These are phyloP conservation scores for Hypholoma sublateritium DNA, from an alignment of 768 basidiomycete species.

Conservation along the genomic window DNA sequence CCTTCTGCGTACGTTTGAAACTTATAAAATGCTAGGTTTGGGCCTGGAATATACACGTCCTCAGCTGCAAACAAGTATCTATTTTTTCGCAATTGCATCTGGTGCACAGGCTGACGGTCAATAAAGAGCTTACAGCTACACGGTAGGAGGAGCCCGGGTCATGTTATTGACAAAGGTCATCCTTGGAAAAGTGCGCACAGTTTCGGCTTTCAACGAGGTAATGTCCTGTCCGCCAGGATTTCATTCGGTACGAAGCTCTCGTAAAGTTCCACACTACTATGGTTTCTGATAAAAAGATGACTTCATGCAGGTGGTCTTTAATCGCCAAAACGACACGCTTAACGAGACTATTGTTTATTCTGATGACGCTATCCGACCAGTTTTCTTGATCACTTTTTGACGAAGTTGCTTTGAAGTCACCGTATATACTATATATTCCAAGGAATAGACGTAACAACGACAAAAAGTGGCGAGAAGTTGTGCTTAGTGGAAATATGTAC, in stretches of 20 bases:
- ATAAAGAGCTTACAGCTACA: not conserved
- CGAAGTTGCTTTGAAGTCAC: not conserved
- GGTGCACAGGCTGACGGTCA: not conserved
- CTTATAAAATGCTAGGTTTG: conserved; percentile 19
- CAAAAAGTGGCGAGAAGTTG: too few species aligned
- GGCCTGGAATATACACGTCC: conserved; percentile 29
- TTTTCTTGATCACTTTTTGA: conserved; percentile 29
- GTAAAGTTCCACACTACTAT: not conserved
- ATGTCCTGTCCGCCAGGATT: not conserved
- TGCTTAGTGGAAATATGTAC: too few species aligned
- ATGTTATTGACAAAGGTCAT: not conserved
- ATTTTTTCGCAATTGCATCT: not conserved
- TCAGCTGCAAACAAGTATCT: conserved; percentile 30
- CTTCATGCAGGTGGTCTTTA: conserved; percentile 22
- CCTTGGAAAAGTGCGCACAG: not conserved
- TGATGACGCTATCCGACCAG: conserved; percentile 32
- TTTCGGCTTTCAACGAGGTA: not conserved
- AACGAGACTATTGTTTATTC: conserved; percentile 32
- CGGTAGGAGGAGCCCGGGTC: not conserved
- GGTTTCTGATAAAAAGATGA: not conserved
- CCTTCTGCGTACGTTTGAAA: not conserved
- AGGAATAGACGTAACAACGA: too few species aligned
- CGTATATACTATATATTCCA: too few species aligned
- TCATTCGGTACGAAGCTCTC: not conserved
- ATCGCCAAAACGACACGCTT: conserved; percentile 18